Percentiles rank a stretch among this genome's conserved stretches.
Evolutionary conservation across 805 yeast species (phyloP).

Genomic region (Candida jianshihensis): DNA sequence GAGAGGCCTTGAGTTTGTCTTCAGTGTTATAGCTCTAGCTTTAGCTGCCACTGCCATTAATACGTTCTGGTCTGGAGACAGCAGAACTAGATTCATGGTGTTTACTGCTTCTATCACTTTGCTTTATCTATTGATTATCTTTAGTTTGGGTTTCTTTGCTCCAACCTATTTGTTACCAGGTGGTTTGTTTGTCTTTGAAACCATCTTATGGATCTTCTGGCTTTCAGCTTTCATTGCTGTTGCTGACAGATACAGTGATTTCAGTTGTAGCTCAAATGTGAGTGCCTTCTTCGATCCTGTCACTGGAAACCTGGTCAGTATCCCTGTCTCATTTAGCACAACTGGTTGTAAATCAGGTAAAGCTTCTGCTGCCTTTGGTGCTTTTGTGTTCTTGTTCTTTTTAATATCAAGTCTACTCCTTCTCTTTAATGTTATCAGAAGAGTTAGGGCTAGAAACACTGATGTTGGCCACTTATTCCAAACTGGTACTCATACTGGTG

Average conservation of each 20-base stretch:
- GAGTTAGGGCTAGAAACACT: slow-evolving; percentile 3
- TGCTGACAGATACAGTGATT: slow-evolving; percentile 19
- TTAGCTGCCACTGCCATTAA: slow-evolving; percentile 21
- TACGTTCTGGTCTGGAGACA: slow-evolving; percentile 19
- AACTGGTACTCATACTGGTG: not conserved
- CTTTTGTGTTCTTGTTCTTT: slow-evolving; percentile 23
- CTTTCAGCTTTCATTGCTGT: slow-evolving; percentile 28
- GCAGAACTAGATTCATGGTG: slow-evolving; percentile 25
- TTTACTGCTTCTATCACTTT: slow-evolving; percentile 25
- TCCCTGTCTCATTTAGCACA: slow-evolving; percentile 2
- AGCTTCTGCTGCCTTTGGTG: slow-evolving; percentile 28
- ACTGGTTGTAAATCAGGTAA: slow-evolving; percentile 24
- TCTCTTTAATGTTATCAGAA: slow-evolving; percentile 23
- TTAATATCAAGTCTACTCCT: slow-evolving; percentile 20
- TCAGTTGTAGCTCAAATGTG: too few relatives aligned
- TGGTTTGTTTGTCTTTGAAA: slow-evolving; percentile 21
- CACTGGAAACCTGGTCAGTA: too few relatives aligned
- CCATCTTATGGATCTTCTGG: slow-evolving; percentile 25
- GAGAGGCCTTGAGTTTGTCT: slow-evolving; percentile 21
- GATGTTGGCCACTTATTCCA: slow-evolving; percentile 5
- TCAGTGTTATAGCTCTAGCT: slow-evolving; percentile 24
- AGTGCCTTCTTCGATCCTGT: too few relatives aligned
- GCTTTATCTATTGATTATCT: slow-evolving; percentile 21
- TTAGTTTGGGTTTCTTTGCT: slow-evolving; percentile 11
- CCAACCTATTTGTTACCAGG: slow-evolving; percentile 22